Percentiles rank a stretch among this genome's conserved stretches.
Evolutionary conservation across 352 stramenopile species (phyloP).

Genomic region (Globisporangium nagaii): DNA sequence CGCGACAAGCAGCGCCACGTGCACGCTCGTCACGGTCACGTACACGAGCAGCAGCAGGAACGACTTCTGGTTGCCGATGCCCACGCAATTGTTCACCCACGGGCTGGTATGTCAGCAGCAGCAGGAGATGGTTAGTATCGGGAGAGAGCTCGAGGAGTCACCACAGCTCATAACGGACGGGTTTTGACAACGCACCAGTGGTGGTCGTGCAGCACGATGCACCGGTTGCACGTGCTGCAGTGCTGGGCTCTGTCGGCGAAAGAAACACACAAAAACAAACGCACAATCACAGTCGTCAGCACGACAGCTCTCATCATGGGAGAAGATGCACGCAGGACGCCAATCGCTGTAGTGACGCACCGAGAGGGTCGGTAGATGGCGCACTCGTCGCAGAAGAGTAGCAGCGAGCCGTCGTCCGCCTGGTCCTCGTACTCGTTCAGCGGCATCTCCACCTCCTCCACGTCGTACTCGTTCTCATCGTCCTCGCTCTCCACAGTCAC

Average conservation of each 20-base stretch:
- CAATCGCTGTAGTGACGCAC: too few species aligned
- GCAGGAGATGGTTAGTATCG: neutral
- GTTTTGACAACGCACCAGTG: slow-evolving; percentile 83
- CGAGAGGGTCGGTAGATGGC: slow-evolving; percentile 68
- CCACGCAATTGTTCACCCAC: slow-evolving; percentile 87
- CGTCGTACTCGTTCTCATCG: slow-evolving; percentile 20
- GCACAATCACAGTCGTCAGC: too few species aligned
- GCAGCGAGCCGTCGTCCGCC: slow-evolving; percentile 70
- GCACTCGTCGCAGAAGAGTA: slow-evolving; percentile 80
- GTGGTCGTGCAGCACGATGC: slow-evolving; percentile 77
- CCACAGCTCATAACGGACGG: too few species aligned
- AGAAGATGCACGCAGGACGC: too few species aligned
- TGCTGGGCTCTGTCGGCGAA: slow-evolving; percentile 51
- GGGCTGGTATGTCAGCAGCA: too few species aligned
- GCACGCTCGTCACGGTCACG: slow-evolving; percentile 49
- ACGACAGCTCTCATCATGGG: too few species aligned
- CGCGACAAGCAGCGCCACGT: slow-evolving; percentile 47
- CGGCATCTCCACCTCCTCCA: slow-evolving; percentile 58
- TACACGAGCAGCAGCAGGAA: slow-evolving; percentile 84
- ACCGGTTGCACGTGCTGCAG: slow-evolving; percentile 71
- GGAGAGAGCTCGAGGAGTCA: neutral
- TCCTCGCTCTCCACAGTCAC: slow-evolving; percentile 16
- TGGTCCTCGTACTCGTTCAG: slow-evolving; percentile 57
- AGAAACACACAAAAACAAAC: neutral
- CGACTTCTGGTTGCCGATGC: slow-evolving; percentile 74